These are phyloP conservation scores for Fusarium denticulatum DNA, from an alignment of 2,329 filamentous ascomycete species.

Conservation along the genomic window DNA sequence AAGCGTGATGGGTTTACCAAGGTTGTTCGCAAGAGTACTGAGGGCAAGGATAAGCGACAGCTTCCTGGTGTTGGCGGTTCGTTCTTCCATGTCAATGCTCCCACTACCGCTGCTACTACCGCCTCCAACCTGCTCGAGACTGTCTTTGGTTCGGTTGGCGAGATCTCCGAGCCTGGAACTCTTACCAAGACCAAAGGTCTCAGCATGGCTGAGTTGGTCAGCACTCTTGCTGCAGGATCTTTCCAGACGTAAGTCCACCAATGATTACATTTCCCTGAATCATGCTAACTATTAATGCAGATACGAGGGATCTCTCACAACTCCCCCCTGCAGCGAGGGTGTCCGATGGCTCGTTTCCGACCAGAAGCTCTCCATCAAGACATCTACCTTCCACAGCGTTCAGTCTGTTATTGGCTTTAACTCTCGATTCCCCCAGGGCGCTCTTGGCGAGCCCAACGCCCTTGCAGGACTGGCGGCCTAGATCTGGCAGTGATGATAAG, in stretches of 20 bases:
- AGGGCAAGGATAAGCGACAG: conserved; percentile 9
- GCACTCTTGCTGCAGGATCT: conserved; percentile 43
- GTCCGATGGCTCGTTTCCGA: conserved; percentile 64
- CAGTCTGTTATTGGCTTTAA: conserved; percentile 28
- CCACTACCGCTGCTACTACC: conserved; percentile 3
- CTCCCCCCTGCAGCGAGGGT: conserved; percentile 69
- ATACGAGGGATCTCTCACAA: conserved; percentile 69
- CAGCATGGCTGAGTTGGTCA: conserved; percentile 54
- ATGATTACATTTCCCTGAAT: too few species aligned
- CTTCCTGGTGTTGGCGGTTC: conserved; percentile 9
- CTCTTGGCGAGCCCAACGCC: conserved; percentile 21
- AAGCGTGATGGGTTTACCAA: conserved; percentile 5
- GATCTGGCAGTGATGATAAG: background rate
- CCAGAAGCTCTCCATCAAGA: conserved; percentile 58
- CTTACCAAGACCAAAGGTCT: conserved; percentile 51
- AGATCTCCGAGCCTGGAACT: conserved; percentile 53
- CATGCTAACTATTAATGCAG: background rate
- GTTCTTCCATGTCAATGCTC: conserved; percentile 15
- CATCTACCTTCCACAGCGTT: conserved; percentile 36
- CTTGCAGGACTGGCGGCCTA: background rate
- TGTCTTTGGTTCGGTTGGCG: conserved; percentile 47
- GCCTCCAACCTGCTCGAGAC: conserved; percentile 48
- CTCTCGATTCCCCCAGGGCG: conserved; percentile 20
- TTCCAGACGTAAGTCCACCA: conserved; percentile 47
- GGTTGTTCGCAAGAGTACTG: conserved; percentile 5